phyloP scores from a whole-genome alignment of 768 basidiomycete genomes.

The Mycena olivaceomarginata region DNA sequence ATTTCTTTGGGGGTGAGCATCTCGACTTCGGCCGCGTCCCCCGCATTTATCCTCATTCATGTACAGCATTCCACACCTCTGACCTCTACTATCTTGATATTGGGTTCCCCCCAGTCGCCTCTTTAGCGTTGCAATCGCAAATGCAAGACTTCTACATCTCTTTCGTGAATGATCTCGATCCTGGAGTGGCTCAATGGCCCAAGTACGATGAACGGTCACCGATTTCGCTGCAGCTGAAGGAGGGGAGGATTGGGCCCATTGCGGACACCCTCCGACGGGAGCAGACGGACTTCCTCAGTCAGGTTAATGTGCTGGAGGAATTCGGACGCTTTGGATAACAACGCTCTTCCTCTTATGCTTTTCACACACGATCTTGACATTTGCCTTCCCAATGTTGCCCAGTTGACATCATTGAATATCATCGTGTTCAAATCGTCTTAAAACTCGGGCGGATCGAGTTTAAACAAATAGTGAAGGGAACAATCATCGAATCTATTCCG shows the following conservation, averaged over 20 bases:
- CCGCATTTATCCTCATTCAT: background rate
- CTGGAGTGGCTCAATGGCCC: background rate
- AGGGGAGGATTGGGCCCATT: background rate
- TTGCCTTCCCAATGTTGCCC: too few species aligned
- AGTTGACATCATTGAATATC: too few species aligned
- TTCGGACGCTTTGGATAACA: background rate
- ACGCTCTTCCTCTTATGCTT: too few species aligned
- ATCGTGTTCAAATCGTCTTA: too few species aligned
- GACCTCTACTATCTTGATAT: background rate
- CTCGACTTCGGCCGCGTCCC: background rate
- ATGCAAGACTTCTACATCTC: constrained; percentile 4
- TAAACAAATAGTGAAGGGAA: too few species aligned
- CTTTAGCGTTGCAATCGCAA: background rate
- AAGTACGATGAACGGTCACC: background rate
- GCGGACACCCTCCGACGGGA: background rate
- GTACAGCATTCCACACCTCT: background rate
- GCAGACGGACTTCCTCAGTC: background rate
- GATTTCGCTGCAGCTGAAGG: background rate
- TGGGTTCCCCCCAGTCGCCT: background rate
- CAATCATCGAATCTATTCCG: too few species aligned
- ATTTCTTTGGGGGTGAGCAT: constrained; percentile 19
- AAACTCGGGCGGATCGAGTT: too few species aligned
- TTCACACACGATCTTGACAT: too few species aligned
- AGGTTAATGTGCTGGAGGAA: background rate
- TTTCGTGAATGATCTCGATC: background rate